Percentiles rank a stretch among this genome's conserved stretches.
Evolutionary conservation across 2,329 filamentous ascomycete species (phyloP).

Genomic region (Paracoccidioides lutzii): DNA sequence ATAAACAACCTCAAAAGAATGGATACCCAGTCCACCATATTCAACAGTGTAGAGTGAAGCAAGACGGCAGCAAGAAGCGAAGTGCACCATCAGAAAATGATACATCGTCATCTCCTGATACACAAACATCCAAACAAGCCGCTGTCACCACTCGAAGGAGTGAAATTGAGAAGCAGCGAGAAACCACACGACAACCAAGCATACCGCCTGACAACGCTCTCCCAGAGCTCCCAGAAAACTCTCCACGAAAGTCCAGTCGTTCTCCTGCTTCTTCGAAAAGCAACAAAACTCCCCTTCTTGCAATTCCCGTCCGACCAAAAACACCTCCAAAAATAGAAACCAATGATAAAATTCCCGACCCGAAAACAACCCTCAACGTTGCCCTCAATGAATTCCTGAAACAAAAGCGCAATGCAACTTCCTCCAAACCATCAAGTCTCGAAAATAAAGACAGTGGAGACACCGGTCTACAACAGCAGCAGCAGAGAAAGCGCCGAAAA

Average conservation of each 20-base stretch:
- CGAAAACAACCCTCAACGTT: conserved; percentile 5
- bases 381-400: conserved; percentile 31
- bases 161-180: background rate
- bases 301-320: background rate
- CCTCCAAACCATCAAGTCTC: conserved; percentile 16
- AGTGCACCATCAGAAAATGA: background rate
- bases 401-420: conserved; percentile 25
- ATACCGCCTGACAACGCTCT: conserved; percentile 2
- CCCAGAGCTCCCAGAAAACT: conserved; percentile 11
- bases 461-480: background rate
- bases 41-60: background rate
- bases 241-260: conserved; percentile 11
- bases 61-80: background rate
- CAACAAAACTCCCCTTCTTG: background rate
- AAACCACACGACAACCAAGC: background rate
- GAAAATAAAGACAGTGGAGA: conserved; percentile 13
- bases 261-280: conserved; percentile 15
- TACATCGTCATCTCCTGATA: background rate
- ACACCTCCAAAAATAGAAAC: background rate
- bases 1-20: conserved; percentile 15
- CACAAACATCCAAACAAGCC: background rate
- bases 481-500: conserved; percentile 17
- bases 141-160: background rate
- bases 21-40: conserved; percentile 2
- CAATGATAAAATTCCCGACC: background rate